Conservation (phyloP, 768 basidiomycete genomes). For the Suillus ampliporus region DNA sequence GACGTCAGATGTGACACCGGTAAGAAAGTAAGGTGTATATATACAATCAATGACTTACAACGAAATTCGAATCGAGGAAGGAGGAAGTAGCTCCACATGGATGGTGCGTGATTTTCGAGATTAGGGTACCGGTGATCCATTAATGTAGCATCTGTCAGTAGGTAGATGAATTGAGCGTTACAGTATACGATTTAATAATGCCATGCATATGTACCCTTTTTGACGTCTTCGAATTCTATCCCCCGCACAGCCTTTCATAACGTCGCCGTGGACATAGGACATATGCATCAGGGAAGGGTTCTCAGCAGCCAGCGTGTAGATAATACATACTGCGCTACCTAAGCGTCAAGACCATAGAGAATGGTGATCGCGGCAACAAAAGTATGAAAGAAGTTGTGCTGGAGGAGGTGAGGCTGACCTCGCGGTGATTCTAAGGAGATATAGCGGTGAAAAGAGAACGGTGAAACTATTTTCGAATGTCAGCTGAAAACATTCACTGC, state of each 20-base stretch:
- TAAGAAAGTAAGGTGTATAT: background rate
- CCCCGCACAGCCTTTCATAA: background rate
- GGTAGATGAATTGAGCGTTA: background rate
- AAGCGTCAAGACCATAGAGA: background rate
- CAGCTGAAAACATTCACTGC: background rate
- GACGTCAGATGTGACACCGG: too few relatives aligned
- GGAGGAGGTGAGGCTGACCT: background rate
- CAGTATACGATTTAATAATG: background rate
- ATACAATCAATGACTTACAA: background rate
- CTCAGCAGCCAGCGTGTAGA: background rate
- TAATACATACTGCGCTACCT: background rate
- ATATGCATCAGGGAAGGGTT: background rate
- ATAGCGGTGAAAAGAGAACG: background rate
- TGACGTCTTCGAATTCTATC: background rate
- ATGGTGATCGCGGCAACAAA: background rate
- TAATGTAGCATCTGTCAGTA: background rate
- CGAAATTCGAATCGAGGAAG: background rate
- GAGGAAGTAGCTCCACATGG: background rate
- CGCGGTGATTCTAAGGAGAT: background rate
- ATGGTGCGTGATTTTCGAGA: background rate
- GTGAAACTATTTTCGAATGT: background rate
- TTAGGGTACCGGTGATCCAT: background rate
- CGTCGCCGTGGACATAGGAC: conserved; percentile 3
- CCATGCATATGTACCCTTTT: background rate
- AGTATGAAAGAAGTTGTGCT: conserved; percentile 1